Percentiles rank a stretch among this genome's conserved stretches.
Evolutionary conservation across 1,139 yeast genomes (phyloP).

Genomic region (Wickerhamiella infanticola): DNA sequence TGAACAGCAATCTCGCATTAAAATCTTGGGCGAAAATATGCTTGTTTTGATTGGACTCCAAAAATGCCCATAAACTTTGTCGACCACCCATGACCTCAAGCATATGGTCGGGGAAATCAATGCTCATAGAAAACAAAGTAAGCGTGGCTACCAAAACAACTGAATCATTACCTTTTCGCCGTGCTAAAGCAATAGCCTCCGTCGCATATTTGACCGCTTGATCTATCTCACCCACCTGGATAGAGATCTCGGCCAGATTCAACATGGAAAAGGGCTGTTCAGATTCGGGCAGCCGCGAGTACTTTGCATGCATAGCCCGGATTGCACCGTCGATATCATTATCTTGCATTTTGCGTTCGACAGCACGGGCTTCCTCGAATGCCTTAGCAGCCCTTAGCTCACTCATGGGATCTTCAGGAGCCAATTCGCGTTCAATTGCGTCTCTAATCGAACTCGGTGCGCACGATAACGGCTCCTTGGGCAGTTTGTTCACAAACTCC

Average conservation of each 20-base stretch:
- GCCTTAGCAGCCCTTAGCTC: not conserved
- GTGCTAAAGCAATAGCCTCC: constrained; percentile 2
- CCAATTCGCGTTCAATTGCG: not conserved
- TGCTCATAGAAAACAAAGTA: not conserved
- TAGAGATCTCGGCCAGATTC: not conserved
- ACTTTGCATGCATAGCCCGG: not conserved
- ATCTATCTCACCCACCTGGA: not conserved
- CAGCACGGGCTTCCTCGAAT: not conserved
- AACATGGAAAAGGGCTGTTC: not conserved
- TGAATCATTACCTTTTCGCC: not conserved
- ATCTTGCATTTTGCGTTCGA: not conserved
- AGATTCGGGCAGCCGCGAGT: not conserved
- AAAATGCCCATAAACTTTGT: not conserved
- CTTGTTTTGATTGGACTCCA: not conserved
- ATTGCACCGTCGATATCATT: not conserved
- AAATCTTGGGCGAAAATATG: not conserved
- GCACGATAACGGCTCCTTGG: not conserved
- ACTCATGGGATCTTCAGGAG: not conserved
- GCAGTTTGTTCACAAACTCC: not conserved
- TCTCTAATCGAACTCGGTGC: not conserved
- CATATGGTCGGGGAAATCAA: not conserved
- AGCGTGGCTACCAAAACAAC: not conserved
- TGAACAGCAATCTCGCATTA: not conserved
- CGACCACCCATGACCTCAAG: not conserved
- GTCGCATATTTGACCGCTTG: not conserved